Conservation (phyloP, 2,329 filamentous ascomycete species). For the Diaporthe helianthi region DNA sequence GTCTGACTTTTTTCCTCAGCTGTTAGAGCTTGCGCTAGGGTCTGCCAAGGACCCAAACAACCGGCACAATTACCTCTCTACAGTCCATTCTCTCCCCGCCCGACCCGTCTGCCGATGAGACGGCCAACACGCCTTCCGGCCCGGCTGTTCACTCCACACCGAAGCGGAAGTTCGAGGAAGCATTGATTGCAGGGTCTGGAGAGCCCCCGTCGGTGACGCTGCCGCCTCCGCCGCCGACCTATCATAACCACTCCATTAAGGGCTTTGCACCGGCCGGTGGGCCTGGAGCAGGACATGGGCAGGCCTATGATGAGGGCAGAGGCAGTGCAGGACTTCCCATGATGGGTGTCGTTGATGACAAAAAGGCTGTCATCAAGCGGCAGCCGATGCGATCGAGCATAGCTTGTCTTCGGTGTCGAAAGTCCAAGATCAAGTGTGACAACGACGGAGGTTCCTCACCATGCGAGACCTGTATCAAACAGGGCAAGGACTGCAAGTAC, state of each 20-base stretch:
- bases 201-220: conserved; percentile 39
- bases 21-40: conserved; percentile 39
- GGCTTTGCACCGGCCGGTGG: conserved; percentile 31
- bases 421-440: conserved; percentile 87
- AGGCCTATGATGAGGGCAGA: conserved; percentile 40
- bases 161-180: conserved; percentile 48
- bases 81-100: conserved; percentile 58
- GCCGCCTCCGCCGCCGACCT: conserved; percentile 39
- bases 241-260: conserved; percentile 33
- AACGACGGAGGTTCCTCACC: conserved; percentile 75
- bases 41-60: conserved; percentile 48
- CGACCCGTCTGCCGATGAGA: conserved; percentile 50
- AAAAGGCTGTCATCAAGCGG: conserved; percentile 53
- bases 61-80: conserved; percentile 59
- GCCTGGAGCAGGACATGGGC: conserved; percentile 19
- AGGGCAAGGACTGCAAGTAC: conserved; percentile 76
- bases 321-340: conserved; percentile 37
- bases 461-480: conserved; percentile 77
- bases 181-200: conserved; percentile 43
- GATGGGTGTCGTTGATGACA: conserved; percentile 47
- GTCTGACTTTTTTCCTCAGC: conserved; percentile 16
- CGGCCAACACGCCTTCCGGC: conserved; percentile 41
- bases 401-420: conserved; percentile 77
- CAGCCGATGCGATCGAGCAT: conserved; percentile 77
- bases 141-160: conserved; percentile 41